Conservation (phyloP, 225 moss, liverwort and hornwort species). For the Physcomitrellopsis africana region DNA sequence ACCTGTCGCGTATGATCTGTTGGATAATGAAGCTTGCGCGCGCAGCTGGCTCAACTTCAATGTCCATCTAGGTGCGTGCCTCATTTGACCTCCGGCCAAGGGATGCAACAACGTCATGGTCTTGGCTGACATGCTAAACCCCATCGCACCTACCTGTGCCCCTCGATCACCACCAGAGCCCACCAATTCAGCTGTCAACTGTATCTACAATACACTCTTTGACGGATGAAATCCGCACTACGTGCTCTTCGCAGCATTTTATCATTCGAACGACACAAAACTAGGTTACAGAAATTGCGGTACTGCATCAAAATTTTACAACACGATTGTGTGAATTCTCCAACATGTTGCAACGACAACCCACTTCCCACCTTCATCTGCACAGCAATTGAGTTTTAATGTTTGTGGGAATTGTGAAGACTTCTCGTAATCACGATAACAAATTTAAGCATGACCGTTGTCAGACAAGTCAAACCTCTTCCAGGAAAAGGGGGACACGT, state of each 20-base stretch:
- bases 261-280: not conserved
- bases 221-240: not conserved
- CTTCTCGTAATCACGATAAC: no score
- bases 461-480: no score
- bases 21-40: slow-evolving; percentile 17
- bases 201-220: slow-evolving; percentile 12
- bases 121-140: slow-evolving; percentile 26
- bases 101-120: slow-evolving; percentile 40
- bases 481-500: no score
- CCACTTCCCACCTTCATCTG: no score
- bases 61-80: slow-evolving; percentile 18
- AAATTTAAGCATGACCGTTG: no score
- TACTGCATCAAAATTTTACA: not conserved
- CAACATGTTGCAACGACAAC: no score
- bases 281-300: not conserved
- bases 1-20: slow-evolving; percentile 29
- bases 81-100: not conserved
- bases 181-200: not conserved
- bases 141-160: slow-evolving; percentile 2
- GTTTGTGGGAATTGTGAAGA: no score
- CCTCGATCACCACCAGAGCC: slow-evolving; percentile 5
- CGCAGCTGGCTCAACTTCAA: slow-evolving; percentile 24
- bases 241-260: no score
- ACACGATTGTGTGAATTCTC: no score
- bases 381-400: no score